phyloP scores from a whole-genome alignment of 345 rosid genomes.

The Citrus medica region DNA sequence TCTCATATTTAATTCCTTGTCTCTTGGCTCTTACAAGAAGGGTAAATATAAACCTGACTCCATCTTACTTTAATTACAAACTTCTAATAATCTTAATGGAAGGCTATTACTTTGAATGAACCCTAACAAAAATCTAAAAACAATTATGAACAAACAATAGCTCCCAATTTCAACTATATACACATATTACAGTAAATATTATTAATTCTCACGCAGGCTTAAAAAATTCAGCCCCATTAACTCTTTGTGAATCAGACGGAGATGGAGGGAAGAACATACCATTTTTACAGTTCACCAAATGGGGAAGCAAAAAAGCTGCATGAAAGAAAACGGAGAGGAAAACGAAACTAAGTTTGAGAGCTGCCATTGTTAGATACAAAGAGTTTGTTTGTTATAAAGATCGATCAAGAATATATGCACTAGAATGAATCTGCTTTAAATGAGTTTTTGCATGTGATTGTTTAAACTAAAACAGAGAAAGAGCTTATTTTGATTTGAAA shows the following conservation, averaged over 20 bases:
- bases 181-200: background rate
- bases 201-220: background rate
- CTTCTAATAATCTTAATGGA: background rate
- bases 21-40: too few relatives aligned
- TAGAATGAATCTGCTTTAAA: too few relatives aligned
- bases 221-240: background rate
- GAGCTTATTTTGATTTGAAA: background rate
- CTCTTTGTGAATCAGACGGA: background rate
- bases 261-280: slow-evolving; percentile 10
- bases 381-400: background rate
- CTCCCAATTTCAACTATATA: background rate
- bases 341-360: slow-evolving; percentile 10
- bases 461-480: background rate
- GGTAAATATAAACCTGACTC: background rate
- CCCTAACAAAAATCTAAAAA: too few relatives aligned
- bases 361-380: slow-evolving; percentile 18
- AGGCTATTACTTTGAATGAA: too few relatives aligned
- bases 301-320: slow-evolving; percentile 35
- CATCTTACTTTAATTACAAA: background rate
- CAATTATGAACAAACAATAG: background rate
- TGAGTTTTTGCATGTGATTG: too few relatives aligned
- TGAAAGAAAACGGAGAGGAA: slow-evolving; percentile 9
- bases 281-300: slow-evolving; percentile 15
- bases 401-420: background rate
- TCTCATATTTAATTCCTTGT: background rate